Conservation (phyloP, 768 basidiomycete species). For the Collybiopsis confluens region DNA sequence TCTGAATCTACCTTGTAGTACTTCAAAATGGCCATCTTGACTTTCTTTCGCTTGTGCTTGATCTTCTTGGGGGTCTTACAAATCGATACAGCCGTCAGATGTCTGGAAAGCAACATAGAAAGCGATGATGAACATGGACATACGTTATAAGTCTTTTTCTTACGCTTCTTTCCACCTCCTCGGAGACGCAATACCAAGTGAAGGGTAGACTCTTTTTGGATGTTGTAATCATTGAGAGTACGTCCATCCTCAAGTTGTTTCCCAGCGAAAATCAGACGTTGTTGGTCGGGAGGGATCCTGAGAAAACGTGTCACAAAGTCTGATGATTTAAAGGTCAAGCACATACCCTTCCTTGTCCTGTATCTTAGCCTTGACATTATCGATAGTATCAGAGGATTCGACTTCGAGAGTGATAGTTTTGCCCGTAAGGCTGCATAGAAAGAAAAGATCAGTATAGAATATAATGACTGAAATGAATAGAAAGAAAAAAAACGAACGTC, state of each 20-base stretch:
- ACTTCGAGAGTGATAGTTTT: neutral
- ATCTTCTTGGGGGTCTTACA: conserved; percentile 95
- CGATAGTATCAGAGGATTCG: neutral
- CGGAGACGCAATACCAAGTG: conserved; percentile 96
- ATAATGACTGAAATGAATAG: conserved; percentile 7
- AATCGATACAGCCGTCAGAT: conserved; percentile 11
- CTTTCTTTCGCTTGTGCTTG: conserved; percentile 99
- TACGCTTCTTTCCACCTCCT: conserved; percentile 99
- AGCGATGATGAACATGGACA: conserved; percentile 24
- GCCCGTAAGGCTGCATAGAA: conserved; percentile 2
- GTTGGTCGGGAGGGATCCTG: conserved; percentile 90
- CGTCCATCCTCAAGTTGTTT: conserved; percentile 99
- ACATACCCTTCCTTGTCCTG: neutral
- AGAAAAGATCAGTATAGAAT: conserved; percentile 11
- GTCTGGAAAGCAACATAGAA: neutral
- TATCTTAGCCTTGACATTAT: neutral
- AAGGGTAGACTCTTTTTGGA: conserved; percentile 99
- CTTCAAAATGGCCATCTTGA: conserved; percentile 99
- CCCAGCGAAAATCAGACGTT: conserved; percentile 97
- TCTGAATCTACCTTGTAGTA: conserved; percentile 99
- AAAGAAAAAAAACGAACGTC: conserved; percentile 73
- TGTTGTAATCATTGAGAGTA: conserved; percentile 93
- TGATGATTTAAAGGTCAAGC: neutral
- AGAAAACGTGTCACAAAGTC: conserved; percentile 8
- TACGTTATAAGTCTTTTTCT: conserved; percentile 99